phyloP scores from a whole-genome alignment of 1,284 basidiomycete species.

The Ceratobasidium sp. region DNA sequence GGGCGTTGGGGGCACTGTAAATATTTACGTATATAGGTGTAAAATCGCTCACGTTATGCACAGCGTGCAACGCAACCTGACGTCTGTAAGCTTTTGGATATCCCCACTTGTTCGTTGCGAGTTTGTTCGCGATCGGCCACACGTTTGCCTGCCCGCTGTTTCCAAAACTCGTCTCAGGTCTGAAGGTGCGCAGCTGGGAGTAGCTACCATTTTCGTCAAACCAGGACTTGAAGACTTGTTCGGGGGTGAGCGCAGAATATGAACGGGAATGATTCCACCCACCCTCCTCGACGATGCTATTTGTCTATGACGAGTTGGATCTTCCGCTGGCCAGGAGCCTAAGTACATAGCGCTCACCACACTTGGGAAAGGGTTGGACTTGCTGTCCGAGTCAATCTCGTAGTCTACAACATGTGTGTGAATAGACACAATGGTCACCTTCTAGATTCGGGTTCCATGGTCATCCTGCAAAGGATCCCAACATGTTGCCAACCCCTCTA shows the following conservation, averaged over 20 bases:
- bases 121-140: conserved; percentile 70
- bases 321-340: conserved; percentile 70
- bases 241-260: neutral
- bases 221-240: conserved; percentile 56
- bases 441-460: conserved; percentile 68
- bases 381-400: conserved; percentile 56
- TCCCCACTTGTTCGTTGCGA: conserved; percentile 67
- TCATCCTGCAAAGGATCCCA: conserved; percentile 52
- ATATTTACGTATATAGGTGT: conserved; percentile 45
- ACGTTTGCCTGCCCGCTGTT: conserved; percentile 64
- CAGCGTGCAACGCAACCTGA: conserved; percentile 65
- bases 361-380: neutral
- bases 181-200: conserved; percentile 65
- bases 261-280: conserved; percentile 53
- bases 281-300: conserved; percentile 63
- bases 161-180: conserved; percentile 61
- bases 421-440: conserved; percentile 71
- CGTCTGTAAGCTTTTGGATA: conserved; percentile 66
- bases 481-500: conserved; percentile 31
- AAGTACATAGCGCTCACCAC: conserved; percentile 52
- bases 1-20: conserved; percentile 42
- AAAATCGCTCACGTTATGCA: conserved; percentile 60
- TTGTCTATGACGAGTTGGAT: conserved; percentile 68
- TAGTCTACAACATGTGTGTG: conserved; percentile 77
- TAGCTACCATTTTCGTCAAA: conserved; percentile 70